Percentiles rank a stretch among this genome's conserved stretches.
Conservation (phyloP, 106 monocot species). For the Dendrobium chrysotoxum region DNA sequence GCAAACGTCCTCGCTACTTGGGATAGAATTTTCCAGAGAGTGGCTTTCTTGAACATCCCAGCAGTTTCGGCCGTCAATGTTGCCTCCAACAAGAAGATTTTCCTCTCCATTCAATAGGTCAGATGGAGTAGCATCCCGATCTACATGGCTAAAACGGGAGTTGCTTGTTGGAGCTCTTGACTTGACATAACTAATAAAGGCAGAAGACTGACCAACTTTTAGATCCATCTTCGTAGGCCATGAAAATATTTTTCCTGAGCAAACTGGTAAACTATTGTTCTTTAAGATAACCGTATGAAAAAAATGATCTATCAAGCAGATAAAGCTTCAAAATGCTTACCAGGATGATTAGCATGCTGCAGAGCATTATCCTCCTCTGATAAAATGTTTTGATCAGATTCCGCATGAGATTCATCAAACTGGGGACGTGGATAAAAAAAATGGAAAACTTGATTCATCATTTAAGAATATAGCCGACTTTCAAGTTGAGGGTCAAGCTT, state of each 20-base stretch:
- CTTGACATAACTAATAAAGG: conserved; percentile 59
- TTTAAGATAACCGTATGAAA: neutral
- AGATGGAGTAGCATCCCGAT: conserved; percentile 14
- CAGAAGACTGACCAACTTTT: conserved; percentile 55
- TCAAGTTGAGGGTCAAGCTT: too few relatives aligned
- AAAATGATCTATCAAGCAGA: neutral
- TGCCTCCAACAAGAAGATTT: conserved; percentile 8
- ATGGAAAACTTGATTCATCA: neutral
- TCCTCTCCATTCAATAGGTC: conserved; percentile 9
- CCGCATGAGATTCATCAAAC: conserved; percentile 17
- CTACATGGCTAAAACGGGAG: conserved; percentile 6
- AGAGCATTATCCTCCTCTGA: conserved; percentile 6
- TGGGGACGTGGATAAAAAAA: conserved; percentile 5
- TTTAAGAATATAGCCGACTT: neutral
- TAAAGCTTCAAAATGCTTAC: conserved; percentile 10
- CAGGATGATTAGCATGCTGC: conserved; percentile 20
- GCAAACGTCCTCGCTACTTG: conserved; percentile 12
- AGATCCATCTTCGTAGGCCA: conserved; percentile 45
- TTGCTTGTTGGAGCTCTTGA: conserved; percentile 25
- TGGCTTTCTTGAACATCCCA: neutral
- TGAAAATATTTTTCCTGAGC: conserved; percentile 32
- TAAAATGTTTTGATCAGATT: conserved; percentile 6
- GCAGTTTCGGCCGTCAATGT: neutral
- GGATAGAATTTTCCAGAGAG: conserved; percentile 16
- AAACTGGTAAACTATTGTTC: conserved; percentile 12